Percentiles rank a stretch among this genome's conserved stretches.
Conservation (phyloP, 345 rosid species). For the Nasturtium officinale region DNA sequence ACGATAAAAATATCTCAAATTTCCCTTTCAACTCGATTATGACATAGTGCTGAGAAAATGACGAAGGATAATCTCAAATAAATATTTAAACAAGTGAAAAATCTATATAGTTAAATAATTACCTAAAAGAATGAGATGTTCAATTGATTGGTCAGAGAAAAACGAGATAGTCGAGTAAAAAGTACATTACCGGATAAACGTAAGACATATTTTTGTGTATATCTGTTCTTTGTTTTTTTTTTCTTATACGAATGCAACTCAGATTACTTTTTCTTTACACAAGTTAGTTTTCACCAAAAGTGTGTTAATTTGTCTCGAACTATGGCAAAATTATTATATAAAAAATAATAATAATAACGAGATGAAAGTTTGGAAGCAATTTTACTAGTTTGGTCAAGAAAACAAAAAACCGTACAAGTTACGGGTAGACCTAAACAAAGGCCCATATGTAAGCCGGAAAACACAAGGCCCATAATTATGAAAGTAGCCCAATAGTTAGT, state of each 20-base stretch:
- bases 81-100: slow-evolving; percentile 5
- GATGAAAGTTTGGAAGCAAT: neutral
- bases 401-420: neutral
- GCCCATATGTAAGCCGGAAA: neutral
- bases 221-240: neutral
- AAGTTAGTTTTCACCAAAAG: neutral
- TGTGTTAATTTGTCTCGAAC: neutral
- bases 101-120: neutral
- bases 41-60: slow-evolving; percentile 1
- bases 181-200: neutral
- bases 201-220: neutral
- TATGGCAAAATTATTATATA: too few species aligned
- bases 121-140: neutral
- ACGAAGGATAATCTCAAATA: slow-evolving; percentile 3
- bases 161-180: neutral
- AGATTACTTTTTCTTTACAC: neutral
- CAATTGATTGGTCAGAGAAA: neutral
- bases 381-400: too few species aligned
- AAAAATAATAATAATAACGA: neutral
- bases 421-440: neutral
- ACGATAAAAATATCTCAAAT: neutral
- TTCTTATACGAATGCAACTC: neutral
- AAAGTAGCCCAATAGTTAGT: neutral
- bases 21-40: neutral
- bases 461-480: neutral